Base-by-base conservation (phyloP, 306 rosid species). In the Glycine latifolia region DNA sequence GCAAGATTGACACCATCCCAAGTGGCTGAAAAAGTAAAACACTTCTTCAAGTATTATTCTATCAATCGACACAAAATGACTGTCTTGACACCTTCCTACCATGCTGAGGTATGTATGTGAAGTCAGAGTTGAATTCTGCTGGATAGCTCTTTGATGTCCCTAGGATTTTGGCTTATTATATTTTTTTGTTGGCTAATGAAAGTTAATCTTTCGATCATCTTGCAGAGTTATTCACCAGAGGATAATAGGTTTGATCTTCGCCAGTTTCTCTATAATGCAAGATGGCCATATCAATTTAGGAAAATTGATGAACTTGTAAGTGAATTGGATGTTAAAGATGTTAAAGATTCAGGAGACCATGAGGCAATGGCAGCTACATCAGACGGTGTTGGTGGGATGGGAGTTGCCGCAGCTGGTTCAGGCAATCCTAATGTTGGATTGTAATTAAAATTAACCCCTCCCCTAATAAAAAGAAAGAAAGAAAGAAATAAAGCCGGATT, bases 181-280 rank as follows among this genome's bases (percentile, higher is more conserved):
- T 35, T 52, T 49, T 49, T 63, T 73, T 59, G 15, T 69, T 80
- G 73, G 17, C 71, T 39, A 60, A 67, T 79, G 76, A 31, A 67
- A 79, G 11, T 75, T 61, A 79, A 83, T 54, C 33, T 68, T 61
- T 61, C 48, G 14, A 63, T 68, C 67, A 44, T 58, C 56, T 56
- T 79, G 87, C 89, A 95, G 99, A 95, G 99, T 85, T 95, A 95
- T 86, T 95, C 98, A 7, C 98, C 99, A 0, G 98, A 95, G 74
- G 99, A 95, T 76, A 95, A 95, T 71, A 84, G 97, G 85, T 93
- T 89, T 62, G 97, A 95, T 84, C 98, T 93, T 68, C 91, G 98
- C 79, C 97, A 95, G 47, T 93, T 95, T 81, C 88, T 95, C 4
- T 95, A 95, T 69, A 95, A 93, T 46, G 88, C 91, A 56, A 90